These are phyloP conservation scores for Hemisphaericaspora subhashii DNA, from an alignment of 1,139 yeast species.

Conservation along the genomic window DNA sequence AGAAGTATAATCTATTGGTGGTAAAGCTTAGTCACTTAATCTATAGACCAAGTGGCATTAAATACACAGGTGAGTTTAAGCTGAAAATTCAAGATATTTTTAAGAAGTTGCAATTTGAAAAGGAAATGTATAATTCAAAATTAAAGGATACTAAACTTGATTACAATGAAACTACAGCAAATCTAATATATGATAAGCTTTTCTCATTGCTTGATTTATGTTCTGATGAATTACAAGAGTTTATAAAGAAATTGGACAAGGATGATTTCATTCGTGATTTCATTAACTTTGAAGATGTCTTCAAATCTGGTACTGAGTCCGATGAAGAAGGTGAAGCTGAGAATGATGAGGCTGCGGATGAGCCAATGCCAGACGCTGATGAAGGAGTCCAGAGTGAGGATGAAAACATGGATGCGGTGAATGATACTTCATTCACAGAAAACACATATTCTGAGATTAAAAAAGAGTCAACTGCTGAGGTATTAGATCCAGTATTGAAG, in stretches of 20 bases:
- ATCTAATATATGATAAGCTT: constrained; percentile 28
- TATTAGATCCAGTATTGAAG: constrained; percentile 26
- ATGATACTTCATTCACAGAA: constrained; percentile 4
- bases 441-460: neutral
- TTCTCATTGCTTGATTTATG: constrained; percentile 18
- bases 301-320: constrained; percentile 13
- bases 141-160: constrained; percentile 15
- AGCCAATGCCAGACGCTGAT: constrained; percentile 15
- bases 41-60: constrained; percentile 11
- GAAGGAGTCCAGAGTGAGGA: constrained; percentile 8
- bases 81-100: constrained; percentile 16
- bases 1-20: constrained; percentile 19
- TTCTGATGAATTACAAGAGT: constrained; percentile 21
- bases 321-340: constrained; percentile 17
- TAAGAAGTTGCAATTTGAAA: constrained; percentile 20
- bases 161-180: constrained; percentile 28
- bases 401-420: constrained; percentile 5
- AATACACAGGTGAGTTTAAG: constrained; percentile 13
- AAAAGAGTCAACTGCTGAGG: constrained; percentile 18
- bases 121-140: constrained; percentile 10
- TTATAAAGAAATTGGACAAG: constrained; percentile 23
- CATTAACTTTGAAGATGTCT: constrained; percentile 25
- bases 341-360: constrained; percentile 19
- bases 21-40: constrained; percentile 22
- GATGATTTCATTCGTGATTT: constrained; percentile 36